Evolutionary conservation across 495 filamentous ascomycete species (phyloP), one percentile per base, ranked within the genome.

Genomic region (Penicillium cataractarum): DNA sequence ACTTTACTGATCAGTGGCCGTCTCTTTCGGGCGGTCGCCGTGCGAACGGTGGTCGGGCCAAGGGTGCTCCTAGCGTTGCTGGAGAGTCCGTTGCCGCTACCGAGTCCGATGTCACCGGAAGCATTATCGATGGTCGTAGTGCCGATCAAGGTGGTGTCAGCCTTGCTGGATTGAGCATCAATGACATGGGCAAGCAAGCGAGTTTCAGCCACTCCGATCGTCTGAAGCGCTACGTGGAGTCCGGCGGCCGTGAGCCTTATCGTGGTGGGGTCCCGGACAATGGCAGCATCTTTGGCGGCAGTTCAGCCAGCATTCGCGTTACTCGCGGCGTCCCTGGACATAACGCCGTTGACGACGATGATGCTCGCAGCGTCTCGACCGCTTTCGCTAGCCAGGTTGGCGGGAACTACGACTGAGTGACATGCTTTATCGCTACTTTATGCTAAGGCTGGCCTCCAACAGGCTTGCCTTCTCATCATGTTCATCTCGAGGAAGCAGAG

Each of bases 351-450:
- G 79, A 86, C 52, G 95, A 98, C 65, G 95, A 99, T 62, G 95
- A 98, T 72, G 90, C 93, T 60, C 90, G 94, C 74, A 97, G 94
- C 73, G 86, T 98, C 67, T 96, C 91, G 64, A 97, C 94, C 31
- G 92, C 92, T 7, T 98, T 97, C 79, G 94, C 93, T 42, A 97
- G 92, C 76, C 96, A 98, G 75, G 85, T 97, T 59, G 94, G 91
- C 42, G 89, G 90, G 55, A 90, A 89, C 66, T 97, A 94, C 74
- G 93, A 97, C 79, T 97, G 93, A 97, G 70, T 63, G 56, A 61
- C 24, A 26, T 27, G 33, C 27, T n/a, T 26, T 50, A 55, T 54
- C 29, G 46, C 26, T 51, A 61, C 55, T 55, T 58, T 32, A 61
- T 63, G 24, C 42, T 55, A 57, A 54, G 68, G 64, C 55, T 32